Percentiles rank a stretch among this genome's conserved stretches.
Conservation (phyloP, 2,329 filamentous ascomycete species). For the Epichloe aotearoae region DNA sequence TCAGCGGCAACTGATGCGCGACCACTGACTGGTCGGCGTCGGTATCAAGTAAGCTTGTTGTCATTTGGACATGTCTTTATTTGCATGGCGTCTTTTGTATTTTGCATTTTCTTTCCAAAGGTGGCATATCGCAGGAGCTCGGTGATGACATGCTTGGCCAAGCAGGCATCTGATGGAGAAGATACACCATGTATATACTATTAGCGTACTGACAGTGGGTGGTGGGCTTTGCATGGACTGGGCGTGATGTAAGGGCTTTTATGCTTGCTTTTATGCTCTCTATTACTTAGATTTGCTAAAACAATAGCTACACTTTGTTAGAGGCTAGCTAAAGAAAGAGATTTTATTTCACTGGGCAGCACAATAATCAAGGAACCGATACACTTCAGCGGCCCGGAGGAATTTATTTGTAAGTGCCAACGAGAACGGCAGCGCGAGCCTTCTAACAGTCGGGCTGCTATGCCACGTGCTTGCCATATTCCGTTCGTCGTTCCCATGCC, state of each 20-base stretch:
- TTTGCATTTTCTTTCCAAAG: not conserved
- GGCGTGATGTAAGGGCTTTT: not conserved
- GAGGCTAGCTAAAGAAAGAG: no score
- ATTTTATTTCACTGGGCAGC: conserved; percentile 17
- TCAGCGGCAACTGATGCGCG: not conserved
- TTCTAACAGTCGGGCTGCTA: conserved; percentile 19
- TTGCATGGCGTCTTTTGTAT: not conserved
- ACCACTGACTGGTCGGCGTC: not conserved
- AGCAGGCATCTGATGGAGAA: not conserved
- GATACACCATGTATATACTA: not conserved
- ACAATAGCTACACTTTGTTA: no score
- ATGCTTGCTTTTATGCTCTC: not conserved
- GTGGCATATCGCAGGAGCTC: not conserved
- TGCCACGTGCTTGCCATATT: no score
- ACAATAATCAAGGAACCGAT: conserved; percentile 29
- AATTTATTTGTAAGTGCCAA: conserved; percentile 31
- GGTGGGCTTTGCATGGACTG: not conserved
- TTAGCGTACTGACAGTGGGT: not conserved
- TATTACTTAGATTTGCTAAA: not conserved
- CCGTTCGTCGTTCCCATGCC: no score
- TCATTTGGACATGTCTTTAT: not conserved
- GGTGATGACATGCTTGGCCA: not conserved
- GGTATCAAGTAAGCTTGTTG: not conserved
- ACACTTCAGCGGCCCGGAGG: conserved; percentile 28
- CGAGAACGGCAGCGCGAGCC: conserved; percentile 27